Percentiles rank a stretch among this genome's conserved stretches.
These are phyloP conservation scores for Lactuca sativa DNA, from an alignment of 129 eudicot species.

Conservation along the genomic window DNA sequence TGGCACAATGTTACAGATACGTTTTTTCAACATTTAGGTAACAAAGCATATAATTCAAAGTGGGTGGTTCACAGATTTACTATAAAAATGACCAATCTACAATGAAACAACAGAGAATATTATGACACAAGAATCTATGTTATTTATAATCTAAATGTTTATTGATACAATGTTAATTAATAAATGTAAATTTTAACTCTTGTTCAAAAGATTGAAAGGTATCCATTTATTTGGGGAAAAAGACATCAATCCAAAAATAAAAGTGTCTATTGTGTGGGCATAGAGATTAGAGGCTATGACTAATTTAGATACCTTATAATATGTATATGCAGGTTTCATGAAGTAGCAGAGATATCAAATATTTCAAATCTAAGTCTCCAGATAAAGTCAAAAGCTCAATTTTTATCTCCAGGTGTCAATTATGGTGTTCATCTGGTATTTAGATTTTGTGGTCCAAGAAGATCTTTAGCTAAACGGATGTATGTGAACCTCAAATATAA, in stretches of 20 bases:
- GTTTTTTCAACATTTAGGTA: no score
- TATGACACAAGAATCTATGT: no score
- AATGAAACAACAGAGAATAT: no score
- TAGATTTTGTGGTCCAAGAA: constrained; percentile 3
- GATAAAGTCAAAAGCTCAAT: constrained; percentile 6
- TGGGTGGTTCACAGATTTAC: no score
- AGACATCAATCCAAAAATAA: background rate
- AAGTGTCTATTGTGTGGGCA: background rate
- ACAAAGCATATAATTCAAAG: no score
- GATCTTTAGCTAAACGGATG: background rate
- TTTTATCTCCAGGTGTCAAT: background rate
- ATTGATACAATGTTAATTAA: no score
- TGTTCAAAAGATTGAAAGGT: background rate
- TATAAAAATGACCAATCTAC: no score
- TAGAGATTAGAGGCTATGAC: background rate
- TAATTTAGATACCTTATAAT: background rate
- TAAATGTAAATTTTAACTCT: no score
- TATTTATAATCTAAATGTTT: no score
- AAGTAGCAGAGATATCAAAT: constrained; percentile 4
- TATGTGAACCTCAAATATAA: constrained; percentile 23
- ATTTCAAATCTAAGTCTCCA: constrained; percentile 10
- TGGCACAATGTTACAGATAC: no score
- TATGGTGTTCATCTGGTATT: constrained; percentile 13
- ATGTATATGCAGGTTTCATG: constrained; percentile 12
- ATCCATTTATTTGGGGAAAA: no score